A percentile compares a stretch with the other conserved stretches of the same genome.
These are phyloP conservation scores for Pterocarpus santalinus DNA, from an alignment of 306 rosid species.

Conservation along the genomic window DNA sequence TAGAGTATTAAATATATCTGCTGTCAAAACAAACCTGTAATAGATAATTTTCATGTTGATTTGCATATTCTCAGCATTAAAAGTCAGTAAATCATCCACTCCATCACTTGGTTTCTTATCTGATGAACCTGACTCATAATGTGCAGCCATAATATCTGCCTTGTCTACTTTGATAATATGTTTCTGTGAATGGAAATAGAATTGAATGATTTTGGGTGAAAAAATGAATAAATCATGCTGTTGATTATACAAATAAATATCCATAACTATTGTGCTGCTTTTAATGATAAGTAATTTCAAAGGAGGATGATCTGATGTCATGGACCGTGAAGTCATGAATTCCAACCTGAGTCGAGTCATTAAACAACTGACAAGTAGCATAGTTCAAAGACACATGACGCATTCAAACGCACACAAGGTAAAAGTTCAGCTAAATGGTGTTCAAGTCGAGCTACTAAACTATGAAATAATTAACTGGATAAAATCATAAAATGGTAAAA, in stretches of 20 bases:
- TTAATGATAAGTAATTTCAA: not conserved
- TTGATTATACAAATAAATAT: not conserved
- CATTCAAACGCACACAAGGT: not conserved
- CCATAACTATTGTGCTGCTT: not conserved
- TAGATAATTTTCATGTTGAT: constrained; percentile 71
- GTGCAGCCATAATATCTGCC: constrained; percentile 61
- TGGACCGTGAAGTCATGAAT: not conserved
- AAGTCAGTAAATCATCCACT: constrained; percentile 58
- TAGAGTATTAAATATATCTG: not conserved
- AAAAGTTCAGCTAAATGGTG: not conserved
- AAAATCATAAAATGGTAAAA: not conserved
- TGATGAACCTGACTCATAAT: constrained; percentile 47
- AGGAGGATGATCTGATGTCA: no score
- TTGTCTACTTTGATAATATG: constrained; percentile 10
- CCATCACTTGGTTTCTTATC: constrained; percentile 64
- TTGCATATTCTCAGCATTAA: constrained; percentile 76
- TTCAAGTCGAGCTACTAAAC: not conserved
- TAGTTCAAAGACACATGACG: not conserved
- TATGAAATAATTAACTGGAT: not conserved
- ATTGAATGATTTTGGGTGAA: not conserved
- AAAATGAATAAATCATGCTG: not conserved
- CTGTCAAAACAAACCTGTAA: constrained; percentile 67
- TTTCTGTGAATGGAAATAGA: constrained; percentile 18
- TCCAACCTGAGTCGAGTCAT: not conserved
- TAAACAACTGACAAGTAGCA: not conserved